These are phyloP conservation scores for Bryoglossum gracile DNA, from an alignment of 495 filamentous ascomycete species.

Conservation along the genomic window DNA sequence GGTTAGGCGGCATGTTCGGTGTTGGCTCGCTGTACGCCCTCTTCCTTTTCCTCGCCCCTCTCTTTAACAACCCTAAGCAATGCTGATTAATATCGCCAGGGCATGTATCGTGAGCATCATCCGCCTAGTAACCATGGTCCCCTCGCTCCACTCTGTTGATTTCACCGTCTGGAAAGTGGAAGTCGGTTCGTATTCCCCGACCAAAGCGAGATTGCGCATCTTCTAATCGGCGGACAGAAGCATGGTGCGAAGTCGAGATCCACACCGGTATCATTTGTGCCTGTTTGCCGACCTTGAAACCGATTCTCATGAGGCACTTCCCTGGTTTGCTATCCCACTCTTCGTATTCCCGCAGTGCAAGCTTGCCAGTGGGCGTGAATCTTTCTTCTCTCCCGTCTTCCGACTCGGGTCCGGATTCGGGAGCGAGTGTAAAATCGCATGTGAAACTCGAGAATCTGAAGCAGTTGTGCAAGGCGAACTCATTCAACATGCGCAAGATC, in stretches of 20 bases:
- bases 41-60: background rate
- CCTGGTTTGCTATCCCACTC: no score
- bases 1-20: background rate
- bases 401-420: no score
- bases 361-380: no score
- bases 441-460: no score
- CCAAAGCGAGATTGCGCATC: no score
- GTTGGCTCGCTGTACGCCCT: constrained; percentile 2
- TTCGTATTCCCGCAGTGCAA: no score
- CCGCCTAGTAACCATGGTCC: constrained; percentile 2
- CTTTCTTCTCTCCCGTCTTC: no score
- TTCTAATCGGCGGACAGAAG: no score
- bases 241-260: constrained; percentile 2
- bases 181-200: no score
- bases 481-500: no score
- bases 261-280: constrained; percentile 5
- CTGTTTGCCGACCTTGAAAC: constrained; percentile 3
- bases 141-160: background rate
- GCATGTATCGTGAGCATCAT: constrained; percentile 6
- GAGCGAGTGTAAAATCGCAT: no score
- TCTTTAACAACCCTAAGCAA: background rate
- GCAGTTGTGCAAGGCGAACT: no score
- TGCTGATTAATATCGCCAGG: background rate
- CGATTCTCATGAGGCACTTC: background rate
- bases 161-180: constrained; percentile 5